Conservation (phyloP, 2,329 filamentous ascomycete species). For the Dactylellina parvicollis region DNA sequence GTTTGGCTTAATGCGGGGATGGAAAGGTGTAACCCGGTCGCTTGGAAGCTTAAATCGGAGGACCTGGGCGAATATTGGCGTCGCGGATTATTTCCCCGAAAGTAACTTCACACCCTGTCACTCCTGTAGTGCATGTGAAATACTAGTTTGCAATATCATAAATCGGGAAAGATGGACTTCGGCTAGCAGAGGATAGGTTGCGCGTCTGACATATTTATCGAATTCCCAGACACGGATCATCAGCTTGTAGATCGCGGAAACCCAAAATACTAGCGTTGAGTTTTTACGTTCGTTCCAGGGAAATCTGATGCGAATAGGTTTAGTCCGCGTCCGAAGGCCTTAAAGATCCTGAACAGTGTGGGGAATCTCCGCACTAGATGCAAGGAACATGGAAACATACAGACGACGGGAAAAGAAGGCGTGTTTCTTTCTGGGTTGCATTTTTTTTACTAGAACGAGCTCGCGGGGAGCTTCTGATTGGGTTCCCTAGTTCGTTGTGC, state of each 20-base stretch:
- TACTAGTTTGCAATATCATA: neutral
- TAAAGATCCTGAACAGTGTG: slow-evolving; percentile 3
- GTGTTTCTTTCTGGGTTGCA: neutral
- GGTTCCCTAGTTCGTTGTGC: slow-evolving; percentile 14
- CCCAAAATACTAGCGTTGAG: too few species aligned
- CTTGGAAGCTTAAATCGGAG: slow-evolving; percentile 35
- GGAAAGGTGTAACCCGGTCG: slow-evolving; percentile 12
- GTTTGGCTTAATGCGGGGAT: slow-evolving; percentile 9
- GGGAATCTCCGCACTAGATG: slow-evolving; percentile 17
- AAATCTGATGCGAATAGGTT: neutral
- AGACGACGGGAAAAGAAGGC: slow-evolving; percentile 49
- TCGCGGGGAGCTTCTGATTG: slow-evolving; percentile 1
- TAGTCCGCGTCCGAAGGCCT: neutral
- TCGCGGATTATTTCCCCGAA: slow-evolving; percentile 17
- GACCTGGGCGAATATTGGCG: slow-evolving; percentile 10
- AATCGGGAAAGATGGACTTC: slow-evolving; percentile 36
- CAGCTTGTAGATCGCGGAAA: too few species aligned
- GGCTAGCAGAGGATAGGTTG: slow-evolving; percentile 21
- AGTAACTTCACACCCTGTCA: neutral
- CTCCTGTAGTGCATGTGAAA: neutral
- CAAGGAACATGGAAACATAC: slow-evolving; percentile 20
- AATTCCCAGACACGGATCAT: too few species aligned
- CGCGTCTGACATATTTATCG: neutral
- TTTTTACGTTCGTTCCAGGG: neutral
- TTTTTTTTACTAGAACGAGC: slow-evolving; percentile 3